Conservation (phyloP, 441 rosid species). For the Adansonia gregorii region DNA sequence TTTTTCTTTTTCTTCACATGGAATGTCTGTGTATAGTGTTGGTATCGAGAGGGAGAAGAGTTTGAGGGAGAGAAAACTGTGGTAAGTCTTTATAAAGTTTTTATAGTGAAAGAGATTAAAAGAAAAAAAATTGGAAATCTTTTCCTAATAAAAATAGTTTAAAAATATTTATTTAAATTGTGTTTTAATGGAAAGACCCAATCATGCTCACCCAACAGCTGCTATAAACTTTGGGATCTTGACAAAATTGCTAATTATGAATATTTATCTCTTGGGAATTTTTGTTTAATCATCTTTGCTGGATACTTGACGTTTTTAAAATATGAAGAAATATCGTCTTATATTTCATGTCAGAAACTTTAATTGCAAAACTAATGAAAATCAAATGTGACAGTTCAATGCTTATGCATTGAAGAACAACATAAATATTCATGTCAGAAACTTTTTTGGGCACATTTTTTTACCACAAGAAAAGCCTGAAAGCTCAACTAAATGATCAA, state of each 20-base stretch:
- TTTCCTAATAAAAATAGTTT: neutral
- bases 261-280: neutral
- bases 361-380: too few species aligned
- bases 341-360: too few species aligned
- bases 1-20: constrained; percentile 23
- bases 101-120: neutral
- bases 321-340: too few species aligned
- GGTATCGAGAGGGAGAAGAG: constrained; percentile 5
- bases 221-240: neutral
- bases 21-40: constrained; percentile 12
- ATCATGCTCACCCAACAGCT: neutral
- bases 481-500: too few species aligned
- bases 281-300: too few species aligned
- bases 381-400: too few species aligned
- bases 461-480: too few species aligned
- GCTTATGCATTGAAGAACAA: too few species aligned
- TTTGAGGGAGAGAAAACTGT: constrained; percentile 23
- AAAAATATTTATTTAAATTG: neutral
- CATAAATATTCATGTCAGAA: too few species aligned
- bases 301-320: too few species aligned
- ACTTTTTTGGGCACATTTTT: too few species aligned
- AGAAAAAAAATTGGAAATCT: neutral
- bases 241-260: neutral
- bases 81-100: constrained; percentile 35
- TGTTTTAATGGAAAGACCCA: neutral